Evolutionary conservation across 805 yeast genomes (phyloP).

Genomic region (Schwanniomyces yamadae): DNA sequence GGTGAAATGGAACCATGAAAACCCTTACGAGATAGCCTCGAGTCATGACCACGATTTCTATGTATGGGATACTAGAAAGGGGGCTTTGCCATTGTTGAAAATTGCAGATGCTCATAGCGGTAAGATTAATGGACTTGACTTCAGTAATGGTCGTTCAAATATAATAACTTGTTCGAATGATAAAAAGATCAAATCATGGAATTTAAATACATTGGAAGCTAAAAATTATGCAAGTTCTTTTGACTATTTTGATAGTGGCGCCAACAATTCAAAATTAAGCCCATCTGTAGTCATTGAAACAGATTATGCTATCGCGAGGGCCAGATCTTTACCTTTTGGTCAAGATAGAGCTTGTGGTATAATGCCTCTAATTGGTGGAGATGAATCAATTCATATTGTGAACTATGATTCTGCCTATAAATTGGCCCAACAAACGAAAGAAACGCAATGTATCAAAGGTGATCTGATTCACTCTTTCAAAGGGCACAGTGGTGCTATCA

Average conservation of each 20-base stretch:
- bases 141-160: conserved; percentile 58
- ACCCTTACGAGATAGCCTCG: conserved; percentile 77
- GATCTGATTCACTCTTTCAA: conserved; percentile 52
- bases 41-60: conserved; percentile 79
- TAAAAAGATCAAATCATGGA: conserved; percentile 79
- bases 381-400: conserved; percentile 58
- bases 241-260: conserved; percentile 18
- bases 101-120: conserved; percentile 73
- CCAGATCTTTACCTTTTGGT: conserved; percentile 88
- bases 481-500: conserved; percentile 83
- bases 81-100: conserved; percentile 68
- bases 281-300: conserved; percentile 65
- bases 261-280: conserved; percentile 2
- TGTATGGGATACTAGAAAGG: conserved; percentile 87
- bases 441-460: conserved; percentile 23
- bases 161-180: conserved; percentile 87
- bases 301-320: conserved; percentile 85
- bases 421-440: conserved; percentile 21
- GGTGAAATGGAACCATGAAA: conserved; percentile 85
- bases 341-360: conserved; percentile 69
- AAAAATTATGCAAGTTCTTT: conserved; percentile 12
- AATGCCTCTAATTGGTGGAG: conserved; percentile 89
- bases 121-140: conserved; percentile 87
- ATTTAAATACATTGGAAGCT: conserved; percentile 37
- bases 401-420: conserved; percentile 41